Conservation (phyloP, 768 basidiomycete genomes). For the Mycena latifolia region DNA sequence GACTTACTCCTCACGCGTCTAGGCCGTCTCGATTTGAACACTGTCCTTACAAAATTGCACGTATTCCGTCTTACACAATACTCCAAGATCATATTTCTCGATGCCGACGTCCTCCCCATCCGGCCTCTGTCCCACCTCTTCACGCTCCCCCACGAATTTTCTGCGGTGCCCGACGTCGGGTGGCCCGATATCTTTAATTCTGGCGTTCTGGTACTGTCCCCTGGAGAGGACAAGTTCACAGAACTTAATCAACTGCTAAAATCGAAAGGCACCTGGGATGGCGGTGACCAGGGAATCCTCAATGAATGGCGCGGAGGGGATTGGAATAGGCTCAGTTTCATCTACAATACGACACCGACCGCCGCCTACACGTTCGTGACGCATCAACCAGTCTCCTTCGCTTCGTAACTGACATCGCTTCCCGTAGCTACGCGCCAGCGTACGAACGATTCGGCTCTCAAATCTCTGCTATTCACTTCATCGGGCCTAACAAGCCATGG, state of each 20-base stretch:
- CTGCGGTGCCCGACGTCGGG: constrained; percentile 96
- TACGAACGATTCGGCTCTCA: constrained; percentile 93
- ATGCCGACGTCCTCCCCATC: constrained; percentile 91
- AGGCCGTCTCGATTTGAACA: constrained; percentile 95
- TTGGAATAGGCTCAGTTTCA: constrained; percentile 97
- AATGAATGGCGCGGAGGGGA: constrained; percentile 92
- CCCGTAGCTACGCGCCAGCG: constrained; percentile 92
- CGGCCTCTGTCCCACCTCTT: constrained; percentile 96
- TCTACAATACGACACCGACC: constrained; percentile 98
- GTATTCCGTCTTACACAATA: constrained; percentile 93
- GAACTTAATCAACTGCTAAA: constrained; percentile 78
- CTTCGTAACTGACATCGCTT: constrained; percentile 43
- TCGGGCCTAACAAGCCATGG: constrained; percentile 98
- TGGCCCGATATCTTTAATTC: constrained; percentile 99
- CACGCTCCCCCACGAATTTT: constrained; percentile 82
- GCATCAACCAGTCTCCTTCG: constrained; percentile 31
- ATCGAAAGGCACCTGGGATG: constrained; percentile 92
- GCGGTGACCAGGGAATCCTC: constrained; percentile 97
- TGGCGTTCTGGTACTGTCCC: constrained; percentile 90
- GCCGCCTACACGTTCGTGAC: constrained; percentile 92
- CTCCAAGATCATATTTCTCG: constrained; percentile 89
- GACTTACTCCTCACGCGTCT: constrained; percentile 35
- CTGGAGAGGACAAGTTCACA: constrained; percentile 86
- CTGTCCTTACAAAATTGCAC: constrained; percentile 97
- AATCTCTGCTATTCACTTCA: constrained; percentile 92